Conservation (phyloP, 2,329 filamentous ascomycete genomes). For the Beauveria varroae region DNA sequence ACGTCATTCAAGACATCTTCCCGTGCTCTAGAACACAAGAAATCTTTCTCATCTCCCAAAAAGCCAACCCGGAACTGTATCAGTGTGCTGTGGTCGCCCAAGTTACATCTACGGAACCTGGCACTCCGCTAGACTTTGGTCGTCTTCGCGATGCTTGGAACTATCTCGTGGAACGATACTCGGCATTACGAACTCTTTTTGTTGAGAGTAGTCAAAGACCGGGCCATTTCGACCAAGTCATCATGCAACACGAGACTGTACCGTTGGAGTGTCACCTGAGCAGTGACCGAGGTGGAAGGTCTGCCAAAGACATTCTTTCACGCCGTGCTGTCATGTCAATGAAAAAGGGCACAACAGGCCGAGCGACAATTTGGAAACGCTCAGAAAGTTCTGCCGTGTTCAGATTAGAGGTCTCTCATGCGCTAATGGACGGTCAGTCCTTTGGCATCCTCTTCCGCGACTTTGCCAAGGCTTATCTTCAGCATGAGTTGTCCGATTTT, state of each 20-base stretch:
- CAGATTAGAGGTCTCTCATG: conserved; percentile 12
- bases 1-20: neutral
- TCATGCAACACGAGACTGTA: neutral
- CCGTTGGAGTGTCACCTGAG: neutral
- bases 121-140: neutral
- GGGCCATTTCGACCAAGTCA: conserved; percentile 9
- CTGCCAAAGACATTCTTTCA: neutral
- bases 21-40: neutral
- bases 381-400: neutral
- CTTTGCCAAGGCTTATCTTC: conserved; percentile 1
- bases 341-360: neutral
- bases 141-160: neutral
- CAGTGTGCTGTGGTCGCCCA: neutral
- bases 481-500: neutral
- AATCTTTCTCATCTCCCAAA: neutral
- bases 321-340: neutral
- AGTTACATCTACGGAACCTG: neutral
- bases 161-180: neutral
- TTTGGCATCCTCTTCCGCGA: conserved; percentile 8
- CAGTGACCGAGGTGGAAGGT: neutral
- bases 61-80: neutral
- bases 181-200: conserved; percentile 4
- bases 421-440: conserved; percentile 13
- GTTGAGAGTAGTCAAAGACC: conserved; percentile 5
- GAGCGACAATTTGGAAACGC: neutral